Evolutionary conservation across 768 basidiomycete species (phyloP).

Genomic region (Hemileccinum rubropunctum): DNA sequence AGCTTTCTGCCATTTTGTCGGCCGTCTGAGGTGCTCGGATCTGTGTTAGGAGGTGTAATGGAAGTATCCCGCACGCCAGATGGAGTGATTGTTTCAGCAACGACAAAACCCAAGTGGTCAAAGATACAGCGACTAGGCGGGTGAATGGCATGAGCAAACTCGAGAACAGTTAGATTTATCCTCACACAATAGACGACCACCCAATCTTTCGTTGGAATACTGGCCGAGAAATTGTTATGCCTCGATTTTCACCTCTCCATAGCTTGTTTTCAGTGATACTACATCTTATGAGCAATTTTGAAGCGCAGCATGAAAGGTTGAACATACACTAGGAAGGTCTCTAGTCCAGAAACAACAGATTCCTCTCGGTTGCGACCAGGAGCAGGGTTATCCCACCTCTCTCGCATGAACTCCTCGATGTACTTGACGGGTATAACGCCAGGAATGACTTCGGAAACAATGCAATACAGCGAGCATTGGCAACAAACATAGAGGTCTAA

Average conservation of each 20-base stretch:
- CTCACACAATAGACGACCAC: slow-evolving; percentile 61
- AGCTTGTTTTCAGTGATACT: slow-evolving; percentile 76
- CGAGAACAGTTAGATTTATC: slow-evolving; percentile 1
- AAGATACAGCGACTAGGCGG: slow-evolving; percentile 41
- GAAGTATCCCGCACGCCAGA: slow-evolving; percentile 38
- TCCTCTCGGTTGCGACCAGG: slow-evolving; percentile 53
- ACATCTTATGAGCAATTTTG: slow-evolving; percentile 4
- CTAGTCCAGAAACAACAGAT: slow-evolving; percentile 54
- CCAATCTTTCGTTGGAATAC: slow-evolving; percentile 66
- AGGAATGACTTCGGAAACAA: slow-evolving; percentile 67
- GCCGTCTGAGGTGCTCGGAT: slow-evolving; percentile 44
- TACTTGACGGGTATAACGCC: slow-evolving; percentile 66
- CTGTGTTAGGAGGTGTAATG: slow-evolving; percentile 55
- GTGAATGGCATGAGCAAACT: slow-evolving; percentile 10
- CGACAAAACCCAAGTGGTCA: slow-evolving; percentile 37
- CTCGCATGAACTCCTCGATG: slow-evolving; percentile 60
- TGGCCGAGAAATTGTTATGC: slow-evolving; percentile 50
- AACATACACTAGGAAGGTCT: slow-evolving; percentile 65
- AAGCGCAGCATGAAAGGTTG: background rate
- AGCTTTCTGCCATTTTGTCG: slow-evolving; percentile 56
- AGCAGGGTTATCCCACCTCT: slow-evolving; percentile 58
- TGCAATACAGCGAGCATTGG: slow-evolving; percentile 74
- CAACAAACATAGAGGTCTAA: slow-evolving; percentile 83
- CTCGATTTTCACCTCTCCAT: slow-evolving; percentile 66
- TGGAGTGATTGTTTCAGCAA: slow-evolving; percentile 18